phyloP scores from a whole-genome alignment of 345 rosid genomes.

The Citrus hindsii region DNA sequence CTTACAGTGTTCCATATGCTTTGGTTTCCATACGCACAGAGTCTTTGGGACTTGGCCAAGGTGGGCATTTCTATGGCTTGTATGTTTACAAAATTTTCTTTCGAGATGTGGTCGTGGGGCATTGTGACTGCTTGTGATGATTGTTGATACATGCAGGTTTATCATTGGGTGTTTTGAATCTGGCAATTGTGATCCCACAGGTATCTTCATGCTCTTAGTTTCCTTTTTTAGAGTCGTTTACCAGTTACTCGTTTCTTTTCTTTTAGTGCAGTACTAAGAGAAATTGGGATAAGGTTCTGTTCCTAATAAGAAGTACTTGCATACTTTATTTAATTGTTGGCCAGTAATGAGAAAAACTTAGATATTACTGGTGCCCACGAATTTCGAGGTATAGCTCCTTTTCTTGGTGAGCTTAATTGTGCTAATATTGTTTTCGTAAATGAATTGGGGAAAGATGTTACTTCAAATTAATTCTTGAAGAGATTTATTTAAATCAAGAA shows the following conservation, averaged over 20 bases:
- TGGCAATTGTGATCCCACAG: conserved; percentile 96
- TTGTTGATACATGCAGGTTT: conserved; percentile 55
- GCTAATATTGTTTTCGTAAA: neutral
- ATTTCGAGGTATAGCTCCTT: neutral
- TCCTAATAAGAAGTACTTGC: neutral
- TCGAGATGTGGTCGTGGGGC: conserved; percentile 10
- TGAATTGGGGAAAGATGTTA: neutral
- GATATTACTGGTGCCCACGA: neutral
- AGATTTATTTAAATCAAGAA: neutral
- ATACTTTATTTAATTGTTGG: neutral
- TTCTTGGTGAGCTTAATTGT: neutral
- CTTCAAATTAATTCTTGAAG: neutral
- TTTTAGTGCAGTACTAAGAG: neutral
- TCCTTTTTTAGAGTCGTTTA: neutral
- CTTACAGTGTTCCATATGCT: conserved; percentile 94
- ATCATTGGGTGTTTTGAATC: conserved; percentile 92
- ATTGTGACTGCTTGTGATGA: conserved; percentile 13
- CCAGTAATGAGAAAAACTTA: neutral
- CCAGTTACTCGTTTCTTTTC: neutral
- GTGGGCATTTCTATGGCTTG: conserved; percentile 33
- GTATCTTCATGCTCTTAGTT: conserved; percentile 29
- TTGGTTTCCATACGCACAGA: conserved; percentile 82
- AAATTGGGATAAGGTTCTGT: neutral
- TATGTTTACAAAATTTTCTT: conserved; percentile 5
- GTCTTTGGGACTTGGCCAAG: conserved; percentile 94